Percentiles rank a stretch among this genome's conserved stretches.
These are phyloP conservation scores for Chrysophaeum taylorii DNA, from an alignment of 352 stramenopile species.

Conservation along the genomic window DNA sequence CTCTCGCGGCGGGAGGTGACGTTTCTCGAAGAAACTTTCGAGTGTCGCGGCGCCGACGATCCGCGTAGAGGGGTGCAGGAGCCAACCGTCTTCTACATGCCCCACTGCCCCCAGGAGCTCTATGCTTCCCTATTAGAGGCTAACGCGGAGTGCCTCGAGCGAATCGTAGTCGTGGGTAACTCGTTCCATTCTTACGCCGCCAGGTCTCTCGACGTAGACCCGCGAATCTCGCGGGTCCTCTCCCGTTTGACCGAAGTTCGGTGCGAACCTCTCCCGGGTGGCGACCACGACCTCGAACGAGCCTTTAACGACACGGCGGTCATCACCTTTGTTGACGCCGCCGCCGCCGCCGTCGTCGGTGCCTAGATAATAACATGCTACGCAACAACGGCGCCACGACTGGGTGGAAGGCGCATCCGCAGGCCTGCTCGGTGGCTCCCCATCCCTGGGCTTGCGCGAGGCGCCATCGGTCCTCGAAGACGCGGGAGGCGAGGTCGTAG, in stretches of 20 bases:
- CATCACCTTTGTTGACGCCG: not conserved
- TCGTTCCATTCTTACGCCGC: constrained; percentile 32
- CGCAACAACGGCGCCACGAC: too few species aligned
- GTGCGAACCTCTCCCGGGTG: not conserved
- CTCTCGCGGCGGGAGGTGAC: too few species aligned
- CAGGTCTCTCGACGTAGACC: not conserved
- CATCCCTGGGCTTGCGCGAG: not conserved
- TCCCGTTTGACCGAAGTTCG: not conserved
- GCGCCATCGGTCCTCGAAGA: not conserved
- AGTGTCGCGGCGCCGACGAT: too few species aligned
- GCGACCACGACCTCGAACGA: not conserved
- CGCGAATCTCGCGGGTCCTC: not conserved
- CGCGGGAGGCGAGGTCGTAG: not conserved
- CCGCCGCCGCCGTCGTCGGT: too few species aligned
- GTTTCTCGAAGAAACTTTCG: too few species aligned
- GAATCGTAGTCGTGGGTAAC: constrained; percentile 62
- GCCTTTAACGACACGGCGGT: not conserved
- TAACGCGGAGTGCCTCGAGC: constrained; percentile 35
- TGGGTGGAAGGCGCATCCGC: constrained; percentile 1
- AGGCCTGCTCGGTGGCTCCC: not conserved
- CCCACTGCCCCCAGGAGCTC: constrained; percentile 57
- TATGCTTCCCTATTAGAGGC: constrained; percentile 64
- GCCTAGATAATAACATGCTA: too few species aligned
- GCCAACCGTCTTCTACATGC: constrained; percentile 67
- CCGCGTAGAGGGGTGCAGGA: too few species aligned